Conservation (phyloP, 2,329 filamentous ascomycete genomes). For the Orbilia oligospora region DNA sequence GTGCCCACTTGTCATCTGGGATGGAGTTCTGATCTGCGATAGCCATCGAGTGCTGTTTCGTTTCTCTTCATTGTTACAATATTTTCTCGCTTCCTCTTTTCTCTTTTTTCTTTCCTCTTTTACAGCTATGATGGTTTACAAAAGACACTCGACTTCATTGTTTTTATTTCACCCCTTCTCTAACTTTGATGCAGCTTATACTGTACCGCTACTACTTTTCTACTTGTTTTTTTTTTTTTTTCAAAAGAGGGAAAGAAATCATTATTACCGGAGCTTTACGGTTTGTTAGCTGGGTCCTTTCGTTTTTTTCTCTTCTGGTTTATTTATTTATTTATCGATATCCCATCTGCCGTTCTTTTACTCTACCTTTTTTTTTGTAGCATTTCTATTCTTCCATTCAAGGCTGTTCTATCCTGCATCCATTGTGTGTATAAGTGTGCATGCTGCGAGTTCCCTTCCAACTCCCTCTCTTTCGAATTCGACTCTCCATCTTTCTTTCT, state of each 20-base stretch:
- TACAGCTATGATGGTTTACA: slow-evolving; percentile 18
- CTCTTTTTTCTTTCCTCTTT: neutral
- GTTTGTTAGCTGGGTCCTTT: slow-evolving; percentile 23
- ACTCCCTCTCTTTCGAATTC: too few relatives aligned
- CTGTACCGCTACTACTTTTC: neutral
- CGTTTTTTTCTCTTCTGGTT: slow-evolving; percentile 9
- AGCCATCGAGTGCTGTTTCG: slow-evolving; percentile 62
- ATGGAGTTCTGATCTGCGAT: slow-evolving; percentile 63
- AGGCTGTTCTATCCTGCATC: neutral
- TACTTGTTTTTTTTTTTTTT: slow-evolving; percentile 21
- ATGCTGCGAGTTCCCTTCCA: neutral
- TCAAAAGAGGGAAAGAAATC: slow-evolving; percentile 49
- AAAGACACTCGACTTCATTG: slow-evolving; percentile 18
- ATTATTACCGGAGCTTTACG: slow-evolving; percentile 51
- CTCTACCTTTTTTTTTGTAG: slow-evolving; percentile 64
- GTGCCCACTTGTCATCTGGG: slow-evolving; percentile 61
- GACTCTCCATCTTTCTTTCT: slow-evolving; percentile 4
- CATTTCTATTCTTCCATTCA: neutral
- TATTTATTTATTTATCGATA: slow-evolving; percentile 2
- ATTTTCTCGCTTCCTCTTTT: slow-evolving; percentile 16
- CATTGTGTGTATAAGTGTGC: slow-evolving; percentile 20
- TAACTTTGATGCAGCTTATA: slow-evolving; percentile 21
- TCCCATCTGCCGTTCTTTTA: slow-evolving; percentile 56
- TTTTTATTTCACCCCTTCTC: neutral
- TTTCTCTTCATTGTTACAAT: slow-evolving; percentile 61